A percentile compares a stretch with the other conserved stretches of the same genome.
Evolutionary conservation across 1,139 yeast species (phyloP).

Genomic region (Diutina siamensis): DNA sequence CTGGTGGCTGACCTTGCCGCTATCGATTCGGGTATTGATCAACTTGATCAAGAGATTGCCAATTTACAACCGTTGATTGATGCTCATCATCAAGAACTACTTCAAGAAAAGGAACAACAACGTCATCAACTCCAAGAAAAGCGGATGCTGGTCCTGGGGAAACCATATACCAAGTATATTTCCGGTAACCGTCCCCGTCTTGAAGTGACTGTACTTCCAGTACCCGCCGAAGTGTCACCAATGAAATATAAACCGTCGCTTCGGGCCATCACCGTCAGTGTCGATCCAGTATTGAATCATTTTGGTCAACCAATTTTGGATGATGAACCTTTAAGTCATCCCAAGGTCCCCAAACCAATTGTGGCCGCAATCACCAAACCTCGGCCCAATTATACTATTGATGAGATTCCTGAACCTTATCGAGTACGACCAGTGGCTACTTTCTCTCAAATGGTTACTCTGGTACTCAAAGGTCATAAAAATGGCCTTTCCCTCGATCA

Average conservation of each 20-base stretch:
- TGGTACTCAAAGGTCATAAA: conserved; percentile 47
- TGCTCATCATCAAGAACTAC: conserved; percentile 22
- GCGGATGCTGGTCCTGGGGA: neutral
- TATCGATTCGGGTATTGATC: conserved; percentile 16
- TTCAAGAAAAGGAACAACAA: neutral
- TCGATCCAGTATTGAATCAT: neutral
- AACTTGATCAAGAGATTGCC: conserved; percentile 31
- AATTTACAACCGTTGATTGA: conserved; percentile 28
- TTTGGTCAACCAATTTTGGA: conserved; percentile 1
- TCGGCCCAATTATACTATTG: conserved; percentile 50
- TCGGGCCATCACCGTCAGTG: conserved; percentile 1
- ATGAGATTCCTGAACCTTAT: conserved; percentile 80
- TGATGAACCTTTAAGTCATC: conserved; percentile 25
- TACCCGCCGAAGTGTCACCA: conserved; percentile 1
- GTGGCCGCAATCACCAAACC: conserved; percentile 18
- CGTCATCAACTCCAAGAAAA: neutral
- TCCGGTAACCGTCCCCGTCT: neutral
- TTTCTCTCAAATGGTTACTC: conserved; percentile 68
- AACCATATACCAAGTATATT: neutral
- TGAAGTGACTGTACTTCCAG: conserved; percentile 1
- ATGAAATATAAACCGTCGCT: conserved; percentile 3
- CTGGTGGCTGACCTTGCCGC: conserved; percentile 6
- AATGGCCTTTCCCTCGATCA: conserved; percentile 78
- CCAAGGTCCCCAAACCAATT: conserved; percentile 35
- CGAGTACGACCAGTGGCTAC: conserved; percentile 75